A percentile compares a stretch with the other conserved stretches of the same genome.
phyloP scores from a whole-genome alignment of 2,329 filamentous ascomycete genomes.

The Aspergillus spinulosporus region DNA sequence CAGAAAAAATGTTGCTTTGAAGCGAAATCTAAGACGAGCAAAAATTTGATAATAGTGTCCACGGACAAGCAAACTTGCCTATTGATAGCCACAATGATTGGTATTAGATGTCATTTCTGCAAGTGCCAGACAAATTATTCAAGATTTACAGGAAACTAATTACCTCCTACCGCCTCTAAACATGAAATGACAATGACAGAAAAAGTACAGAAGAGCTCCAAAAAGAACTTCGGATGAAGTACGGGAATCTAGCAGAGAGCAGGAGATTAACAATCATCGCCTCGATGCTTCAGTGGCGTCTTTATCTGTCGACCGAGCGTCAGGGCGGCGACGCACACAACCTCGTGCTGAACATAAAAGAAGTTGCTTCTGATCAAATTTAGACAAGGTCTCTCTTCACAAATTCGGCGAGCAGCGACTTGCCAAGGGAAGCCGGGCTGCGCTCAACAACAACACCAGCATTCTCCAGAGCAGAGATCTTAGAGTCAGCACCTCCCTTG shows the following conservation, averaged over 20 bases:
- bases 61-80: not conserved
- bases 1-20: too few species aligned
- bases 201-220: conserved; percentile 30
- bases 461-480: conserved; percentile 90
- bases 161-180: conserved; percentile 36
- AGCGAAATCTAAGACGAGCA: too few species aligned
- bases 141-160: conserved; percentile 35
- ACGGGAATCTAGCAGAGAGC: conserved; percentile 13
- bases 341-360: conserved; percentile 1
- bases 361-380: conserved; percentile 26
- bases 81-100: not conserved
- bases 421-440: conserved; percentile 87
- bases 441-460: conserved; percentile 96
- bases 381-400: conserved; percentile 94
- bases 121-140: not conserved
- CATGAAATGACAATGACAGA: conserved; percentile 19
- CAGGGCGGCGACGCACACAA: not conserved
- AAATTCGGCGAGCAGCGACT: conserved; percentile 92
- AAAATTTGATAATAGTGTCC: too few species aligned
- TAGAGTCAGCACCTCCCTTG: conserved; percentile 96
- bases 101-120: not conserved
- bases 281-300: not conserved
- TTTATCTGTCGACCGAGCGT: not conserved
- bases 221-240: conserved; percentile 14
- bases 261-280: not conserved